Percentiles rank a stretch among this genome's conserved stretches.
Conservation (phyloP, 2,329 filamentous ascomycete species). For the Scleromitrula shiraiana region DNA sequence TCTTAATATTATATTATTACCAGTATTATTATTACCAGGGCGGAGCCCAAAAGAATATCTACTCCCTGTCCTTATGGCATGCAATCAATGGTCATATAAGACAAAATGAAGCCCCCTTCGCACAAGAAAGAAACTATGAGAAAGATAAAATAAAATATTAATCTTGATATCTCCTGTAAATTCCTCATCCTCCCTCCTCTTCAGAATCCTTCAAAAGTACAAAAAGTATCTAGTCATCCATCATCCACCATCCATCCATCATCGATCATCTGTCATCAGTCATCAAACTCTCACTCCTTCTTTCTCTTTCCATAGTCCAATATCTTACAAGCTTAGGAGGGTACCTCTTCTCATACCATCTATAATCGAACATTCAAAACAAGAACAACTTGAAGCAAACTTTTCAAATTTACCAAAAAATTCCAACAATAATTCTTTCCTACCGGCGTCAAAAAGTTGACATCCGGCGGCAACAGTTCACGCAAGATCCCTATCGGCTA, state of each 20-base stretch:
- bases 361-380: no score
- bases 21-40: no score
- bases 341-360: no score
- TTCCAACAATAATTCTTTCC: background rate
- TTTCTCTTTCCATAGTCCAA: background rate
- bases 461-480: conserved; percentile 20
- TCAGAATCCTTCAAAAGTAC: background rate
- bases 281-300: background rate
- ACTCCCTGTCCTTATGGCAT: conserved; percentile 22
- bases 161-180: conserved; percentile 13
- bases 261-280: no score
- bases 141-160: conserved; percentile 11
- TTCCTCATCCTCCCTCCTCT: conserved; percentile 7
- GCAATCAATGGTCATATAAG: conserved; percentile 26
- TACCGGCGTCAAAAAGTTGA: conserved; percentile 8
- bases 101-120: conserved; percentile 23
- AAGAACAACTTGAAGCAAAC: no score
- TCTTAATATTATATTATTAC: no score
- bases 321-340: no score
- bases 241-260: background rate
- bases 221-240: background rate
- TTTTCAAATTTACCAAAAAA: no score
- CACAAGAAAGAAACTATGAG: conserved; percentile 3
- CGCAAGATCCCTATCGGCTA: conserved; percentile 23
- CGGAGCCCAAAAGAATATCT: conserved; percentile 20